These are phyloP conservation scores for Erysimum cheiranthoides DNA, from an alignment of 345 rosid genomes.

Conservation along the genomic window DNA sequence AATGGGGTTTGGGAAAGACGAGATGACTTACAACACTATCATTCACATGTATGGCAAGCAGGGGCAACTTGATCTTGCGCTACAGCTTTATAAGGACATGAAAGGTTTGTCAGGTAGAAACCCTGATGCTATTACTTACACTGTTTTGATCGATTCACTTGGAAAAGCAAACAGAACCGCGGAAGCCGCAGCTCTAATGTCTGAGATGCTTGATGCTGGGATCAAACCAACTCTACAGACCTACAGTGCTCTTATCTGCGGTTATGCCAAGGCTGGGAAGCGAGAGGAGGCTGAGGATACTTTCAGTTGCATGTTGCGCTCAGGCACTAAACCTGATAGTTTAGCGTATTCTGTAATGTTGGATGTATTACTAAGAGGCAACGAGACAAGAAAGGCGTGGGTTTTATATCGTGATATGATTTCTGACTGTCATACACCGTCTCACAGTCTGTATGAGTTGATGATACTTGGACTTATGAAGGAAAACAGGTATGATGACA, in stretches of 20 bases:
- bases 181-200: slow-evolving; percentile 82
- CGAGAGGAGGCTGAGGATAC: slow-evolving; percentile 77
- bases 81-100: slow-evolving; percentile 85
- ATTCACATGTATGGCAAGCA: slow-evolving; percentile 98
- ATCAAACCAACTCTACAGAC: slow-evolving; percentile 88
- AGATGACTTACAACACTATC: slow-evolving; percentile 88
- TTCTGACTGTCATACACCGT: slow-evolving; percentile 61
- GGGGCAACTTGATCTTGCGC: slow-evolving; percentile 74
- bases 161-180: slow-evolving; percentile 79
- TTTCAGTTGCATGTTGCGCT: slow-evolving; percentile 74
- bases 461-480: slow-evolving; percentile 60
- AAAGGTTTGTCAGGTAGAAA: slow-evolving; percentile 60
- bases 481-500: slow-evolving; percentile 63
- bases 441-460: slow-evolving; percentile 58
- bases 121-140: slow-evolving; percentile 92
- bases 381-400: slow-evolving; percentile 66
- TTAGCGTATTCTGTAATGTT: slow-evolving; percentile 89
- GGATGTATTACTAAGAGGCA: slow-evolving; percentile 73
- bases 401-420: slow-evolving; percentile 71
- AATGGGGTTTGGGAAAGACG: slow-evolving; percentile 80
- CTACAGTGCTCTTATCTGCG: slow-evolving; percentile 93
- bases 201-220: slow-evolving; percentile 85
- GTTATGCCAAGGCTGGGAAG: slow-evolving; percentile 93
- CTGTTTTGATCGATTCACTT: slow-evolving; percentile 88
- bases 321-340: slow-evolving; percentile 83